Evolutionary conservation across 176 grass and related monocot species (phyloP).

Genomic region (Areca catechu): DNA sequence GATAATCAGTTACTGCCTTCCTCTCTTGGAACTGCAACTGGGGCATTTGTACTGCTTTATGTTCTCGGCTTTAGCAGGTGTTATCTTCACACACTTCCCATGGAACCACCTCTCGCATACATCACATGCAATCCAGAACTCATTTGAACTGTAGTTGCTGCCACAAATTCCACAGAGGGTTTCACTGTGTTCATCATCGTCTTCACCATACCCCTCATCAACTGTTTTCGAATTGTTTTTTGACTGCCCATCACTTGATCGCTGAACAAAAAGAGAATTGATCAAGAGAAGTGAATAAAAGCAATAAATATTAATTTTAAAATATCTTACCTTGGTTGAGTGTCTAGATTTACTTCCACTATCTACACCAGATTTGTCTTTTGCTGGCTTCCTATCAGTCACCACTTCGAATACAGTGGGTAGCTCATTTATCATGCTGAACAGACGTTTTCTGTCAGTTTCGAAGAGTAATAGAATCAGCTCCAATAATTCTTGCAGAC

Average conservation of each 20-base stretch:
- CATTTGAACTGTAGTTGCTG: conserved; percentile 64
- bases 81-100: conserved; percentile 97
- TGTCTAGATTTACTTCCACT: conserved; percentile 63
- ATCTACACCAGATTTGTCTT: conserved; percentile 57
- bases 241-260: conserved; percentile 40
- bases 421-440: conserved; percentile 88
- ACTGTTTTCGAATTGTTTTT: conserved; percentile 44
- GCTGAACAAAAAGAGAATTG: conserved; percentile 31
- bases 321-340: conserved; percentile 49
- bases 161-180: conserved; percentile 83
- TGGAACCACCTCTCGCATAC: conserved; percentile 93
- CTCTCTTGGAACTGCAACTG: conserved; percentile 78
- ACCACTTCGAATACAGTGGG: conserved; percentile 85
- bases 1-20: conserved; percentile 26
- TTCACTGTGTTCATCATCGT: conserved; percentile 81
- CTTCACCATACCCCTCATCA: conserved; percentile 67
- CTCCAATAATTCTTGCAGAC: too few species aligned
- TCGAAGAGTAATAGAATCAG: not conserved
- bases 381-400: conserved; percentile 39
- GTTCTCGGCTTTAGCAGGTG: conserved; percentile 83
- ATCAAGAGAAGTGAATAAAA: conserved; percentile 1
- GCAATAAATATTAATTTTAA: not conserved
- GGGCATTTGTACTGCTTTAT: conserved; percentile 99
- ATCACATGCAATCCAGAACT: conserved; percentile 95
- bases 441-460: conserved; percentile 69